phyloP scores from a whole-genome alignment of 2,329 filamentous ascomycete genomes.

The Emmonsia crescens region DNA sequence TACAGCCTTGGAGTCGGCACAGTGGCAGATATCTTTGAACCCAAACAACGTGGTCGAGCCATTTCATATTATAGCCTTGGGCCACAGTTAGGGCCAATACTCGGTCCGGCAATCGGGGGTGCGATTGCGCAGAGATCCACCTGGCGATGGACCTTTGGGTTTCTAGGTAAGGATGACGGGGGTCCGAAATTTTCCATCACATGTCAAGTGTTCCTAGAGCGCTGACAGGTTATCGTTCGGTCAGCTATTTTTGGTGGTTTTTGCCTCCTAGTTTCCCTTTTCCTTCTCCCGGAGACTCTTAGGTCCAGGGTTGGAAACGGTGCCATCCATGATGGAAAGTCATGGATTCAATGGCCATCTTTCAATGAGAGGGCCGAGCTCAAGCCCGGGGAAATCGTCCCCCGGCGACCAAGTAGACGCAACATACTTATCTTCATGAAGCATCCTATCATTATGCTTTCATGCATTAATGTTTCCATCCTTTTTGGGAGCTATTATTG shows the following conservation, averaged over 20 bases:
- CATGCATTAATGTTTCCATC: slow-evolving; percentile 25
- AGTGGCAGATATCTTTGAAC: slow-evolving; percentile 33
- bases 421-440: slow-evolving; percentile 21
- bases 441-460: slow-evolving; percentile 26
- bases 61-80: slow-evolving; percentile 36
- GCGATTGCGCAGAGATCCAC: slow-evolving; percentile 23
- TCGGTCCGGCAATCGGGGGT: slow-evolving; percentile 36
- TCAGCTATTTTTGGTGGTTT: slow-evolving; percentile 20
- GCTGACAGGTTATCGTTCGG: slow-evolving; percentile 1
- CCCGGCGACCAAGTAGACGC: slow-evolving; percentile 20
- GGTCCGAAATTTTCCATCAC: neutral
- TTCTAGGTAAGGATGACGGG: slow-evolving; percentile 14
- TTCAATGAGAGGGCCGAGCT: neutral
- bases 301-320: slow-evolving; percentile 37
- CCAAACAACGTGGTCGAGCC: slow-evolving; percentile 29
- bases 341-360: slow-evolving; percentile 4
- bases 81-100: slow-evolving; percentile 35
- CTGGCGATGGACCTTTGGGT: slow-evolving; percentile 36
- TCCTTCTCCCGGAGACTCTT: slow-evolving; percentile 39
- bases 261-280: slow-evolving; percentile 22
- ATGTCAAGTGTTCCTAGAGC: neutral
- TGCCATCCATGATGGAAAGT: slow-evolving; percentile 13
- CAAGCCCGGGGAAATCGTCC: slow-evolving; percentile 8
- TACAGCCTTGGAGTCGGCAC: slow-evolving; percentile 31
- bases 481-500: slow-evolving; percentile 26